Evolutionary conservation across 2,329 filamentous ascomycete species (phyloP).

Genomic region (Fusarium tjaetaba): DNA sequence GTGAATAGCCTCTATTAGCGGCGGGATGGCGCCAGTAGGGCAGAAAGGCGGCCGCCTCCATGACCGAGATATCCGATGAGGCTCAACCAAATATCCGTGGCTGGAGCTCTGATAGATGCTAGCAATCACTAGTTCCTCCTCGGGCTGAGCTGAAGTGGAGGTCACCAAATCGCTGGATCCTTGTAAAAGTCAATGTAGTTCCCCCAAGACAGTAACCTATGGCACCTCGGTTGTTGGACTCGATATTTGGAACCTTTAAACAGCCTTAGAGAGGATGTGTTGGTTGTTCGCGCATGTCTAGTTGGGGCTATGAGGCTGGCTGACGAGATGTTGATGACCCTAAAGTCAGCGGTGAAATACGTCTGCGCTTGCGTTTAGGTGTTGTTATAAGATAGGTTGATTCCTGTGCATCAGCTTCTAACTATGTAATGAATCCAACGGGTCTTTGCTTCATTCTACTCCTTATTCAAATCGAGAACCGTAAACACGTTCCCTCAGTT

Average conservation of each 20-base stretch:
- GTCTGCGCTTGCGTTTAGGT: background rate
- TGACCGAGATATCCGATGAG: background rate
- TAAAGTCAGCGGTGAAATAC: background rate
- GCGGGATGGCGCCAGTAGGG: background rate
- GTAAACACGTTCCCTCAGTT: background rate
- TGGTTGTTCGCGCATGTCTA: constrained; percentile 7
- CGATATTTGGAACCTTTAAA: background rate
- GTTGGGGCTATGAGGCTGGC: constrained; percentile 7
- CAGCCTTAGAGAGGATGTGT: background rate
- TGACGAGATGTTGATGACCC: background rate
- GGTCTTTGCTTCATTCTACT: background rate
- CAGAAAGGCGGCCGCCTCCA: background rate
- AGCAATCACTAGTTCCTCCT: background rate
- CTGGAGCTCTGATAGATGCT: background rate
- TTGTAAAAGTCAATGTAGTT: background rate
- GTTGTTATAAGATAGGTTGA: background rate
- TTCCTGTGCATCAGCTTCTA: background rate
- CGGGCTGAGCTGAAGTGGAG: constrained; percentile 13
- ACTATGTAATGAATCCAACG: background rate
- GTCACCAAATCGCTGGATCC: background rate
- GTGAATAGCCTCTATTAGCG: background rate
- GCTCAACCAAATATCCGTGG: background rate
- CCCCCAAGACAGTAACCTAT: background rate
- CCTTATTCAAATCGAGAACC: background rate
- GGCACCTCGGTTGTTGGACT: background rate